Base-by-base conservation (phyloP, 164 flowering plant genomes). In the Akebia trifoliata region DNA sequence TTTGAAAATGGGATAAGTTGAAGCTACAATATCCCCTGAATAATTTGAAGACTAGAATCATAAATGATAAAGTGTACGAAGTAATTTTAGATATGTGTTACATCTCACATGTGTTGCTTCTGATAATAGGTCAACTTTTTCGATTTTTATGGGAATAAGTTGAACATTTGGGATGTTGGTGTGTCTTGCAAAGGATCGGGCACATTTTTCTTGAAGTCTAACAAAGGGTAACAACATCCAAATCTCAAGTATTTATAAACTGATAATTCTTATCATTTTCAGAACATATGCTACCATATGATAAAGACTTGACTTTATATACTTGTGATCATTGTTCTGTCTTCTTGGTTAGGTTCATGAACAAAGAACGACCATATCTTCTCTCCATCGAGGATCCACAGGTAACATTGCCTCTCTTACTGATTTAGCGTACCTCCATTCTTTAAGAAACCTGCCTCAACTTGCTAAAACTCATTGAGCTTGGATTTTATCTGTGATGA, bases 371-470 rank as follows among this genome's bases (percentile, higher is more conserved):
- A 22, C 82, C 81, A 8, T 71, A 54, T 69, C 80, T 87, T 34
- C 69, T 93, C 17, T 72, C 90, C 67, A 87, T 93, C 44, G 86
- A 93, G 71, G 98, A 93, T 52, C 98, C 98, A 58, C 97, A 93
- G 95, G 98, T 92, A 50, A 38, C 6, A 21, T 57, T 49, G 20
- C 6, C 0, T 5, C 50, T 57, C 15, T 62, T 0, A 38, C 66
- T 48, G 20, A 40, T 61, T 37, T 24, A 12, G 5, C 14, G n/a
- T 57, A 14, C 57, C 6, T 43, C 26, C 2, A 12, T 47, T 54
- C 28, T 35, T 22, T 31, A 9, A 26, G 14, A 9, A 38, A 22
- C 25, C 11, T 28, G 11, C 34, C 1, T 59, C 25, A 20, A 2
- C 8, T 9, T 8, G 9, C 25, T 26, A 28, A 29, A 35, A 22